Base-by-base conservation (phyloP, 495 filamentous ascomycete genomes). In the Penicillium goetzii region DNA sequence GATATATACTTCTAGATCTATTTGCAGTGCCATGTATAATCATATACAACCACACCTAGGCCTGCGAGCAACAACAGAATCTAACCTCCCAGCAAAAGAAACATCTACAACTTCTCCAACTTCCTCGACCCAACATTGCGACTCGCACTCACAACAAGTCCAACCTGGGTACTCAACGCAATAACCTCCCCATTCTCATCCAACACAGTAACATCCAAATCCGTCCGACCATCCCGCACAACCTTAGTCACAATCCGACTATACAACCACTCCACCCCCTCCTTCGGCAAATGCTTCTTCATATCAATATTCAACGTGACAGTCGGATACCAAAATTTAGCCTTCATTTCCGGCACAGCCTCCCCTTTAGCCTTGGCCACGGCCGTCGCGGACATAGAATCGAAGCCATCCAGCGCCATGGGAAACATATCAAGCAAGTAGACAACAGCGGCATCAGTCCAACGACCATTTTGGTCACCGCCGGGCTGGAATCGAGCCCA, bases 281-380 rank as follows among this genome's bases (percentile, higher is more conserved):
- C 77, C 17, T 73, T 70, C 7, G 87, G 87, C 50, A 91, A 72
- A 17, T 74, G 67, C 66, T 84, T 86, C 77, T 92, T 91, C 53
- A 89, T 74, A 63, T 92, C 89, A 28, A 92, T 62, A 63, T 86
- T 87, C 73, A 92, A 73, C 23, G 89, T 80, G 17, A 95, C 74
- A 3, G 91, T 96, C 0, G 90, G 91, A 76, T 93, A 94, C 92
- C 92, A 94, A 67, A 82, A 83, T 55, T 74, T 75, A 10, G 74
- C 75, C 49, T 59, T 74, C 21, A 52, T 43, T 7, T 62, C 66
- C 41, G 61, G 38, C 56, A 56, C 63, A 7, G 32, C 38, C 40
- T 56, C 55, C 32, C 67, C 65, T 50, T 72, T 53, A 52, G 50
- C 66, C 15, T 61, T 61, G n/a, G 64, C 70, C 53, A 38, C 59